These are phyloP conservation scores for Pseudognaphalium luteoalbum DNA, from an alignment of 129 eudicot species.

Conservation along the genomic window DNA sequence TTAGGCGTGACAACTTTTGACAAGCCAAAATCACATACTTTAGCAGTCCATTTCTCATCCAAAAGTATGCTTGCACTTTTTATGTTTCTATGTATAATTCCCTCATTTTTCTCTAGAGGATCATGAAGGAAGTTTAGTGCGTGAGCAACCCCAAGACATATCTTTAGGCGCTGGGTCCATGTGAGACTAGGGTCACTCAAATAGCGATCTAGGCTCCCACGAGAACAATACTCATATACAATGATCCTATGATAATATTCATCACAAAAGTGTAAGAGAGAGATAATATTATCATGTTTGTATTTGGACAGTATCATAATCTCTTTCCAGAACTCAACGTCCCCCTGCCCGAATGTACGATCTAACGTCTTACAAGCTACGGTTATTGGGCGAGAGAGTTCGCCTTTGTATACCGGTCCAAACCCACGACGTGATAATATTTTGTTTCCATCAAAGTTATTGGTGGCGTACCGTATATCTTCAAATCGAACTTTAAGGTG, in stretches of 20 bases:
- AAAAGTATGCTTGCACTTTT: conserved; percentile 19
- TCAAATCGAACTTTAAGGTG: conserved; percentile 17
- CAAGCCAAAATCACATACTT: conserved; percentile 18
- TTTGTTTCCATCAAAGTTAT: background rate
- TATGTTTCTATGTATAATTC: background rate
- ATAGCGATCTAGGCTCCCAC: conserved; percentile 21
- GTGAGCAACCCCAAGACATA: conserved; percentile 17
- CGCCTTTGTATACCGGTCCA: conserved; percentile 5
- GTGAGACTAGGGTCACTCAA: background rate
- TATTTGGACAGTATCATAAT: background rate
- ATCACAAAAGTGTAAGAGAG: background rate
- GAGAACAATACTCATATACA: conserved; percentile 7
- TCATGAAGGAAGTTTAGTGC: conserved; percentile 12
- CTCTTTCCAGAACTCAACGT: background rate
- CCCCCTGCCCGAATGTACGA: conserved; percentile 7
- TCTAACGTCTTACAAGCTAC: conserved; percentile 19
- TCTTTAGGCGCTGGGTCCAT: conserved; percentile 22
- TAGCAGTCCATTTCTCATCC: conserved; percentile 4
- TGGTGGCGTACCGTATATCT: background rate
- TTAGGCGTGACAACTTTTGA: background rate
- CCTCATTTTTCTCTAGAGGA: background rate
- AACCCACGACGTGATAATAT: background rate
- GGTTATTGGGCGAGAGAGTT: background rate
- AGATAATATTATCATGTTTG: conserved; percentile 12
- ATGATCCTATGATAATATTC: background rate